Conservation (phyloP, 768 basidiomycete genomes). For the Boletus huronensis region DNA sequence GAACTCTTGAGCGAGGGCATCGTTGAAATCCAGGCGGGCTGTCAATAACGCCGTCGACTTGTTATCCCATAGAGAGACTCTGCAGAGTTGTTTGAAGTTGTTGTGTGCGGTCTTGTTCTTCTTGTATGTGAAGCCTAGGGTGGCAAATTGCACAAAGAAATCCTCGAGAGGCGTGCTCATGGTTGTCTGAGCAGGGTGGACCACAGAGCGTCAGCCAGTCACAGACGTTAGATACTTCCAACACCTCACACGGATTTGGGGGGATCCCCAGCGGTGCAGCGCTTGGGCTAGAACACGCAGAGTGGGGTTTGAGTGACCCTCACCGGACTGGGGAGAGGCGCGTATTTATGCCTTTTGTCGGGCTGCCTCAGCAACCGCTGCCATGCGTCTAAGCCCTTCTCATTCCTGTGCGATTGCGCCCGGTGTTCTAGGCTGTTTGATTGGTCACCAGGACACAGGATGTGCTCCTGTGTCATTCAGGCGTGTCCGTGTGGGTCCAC, state of each 20-base stretch:
- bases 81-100: conserved; percentile 21
- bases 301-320: background rate
- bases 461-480: background rate
- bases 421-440: background rate
- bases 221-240: too few species aligned
- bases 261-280: background rate
- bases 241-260: background rate
- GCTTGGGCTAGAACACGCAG: background rate
- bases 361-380: background rate
- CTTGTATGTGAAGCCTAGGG: conserved; percentile 14
- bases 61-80: background rate
- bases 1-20: conserved; percentile 25
- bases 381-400: background rate
- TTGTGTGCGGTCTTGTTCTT: conserved; percentile 9
- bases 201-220: background rate
- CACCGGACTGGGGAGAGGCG: too few species aligned
- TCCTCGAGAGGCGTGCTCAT: conserved; percentile 20
- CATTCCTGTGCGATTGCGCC: conserved; percentile 10
- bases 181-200: background rate
- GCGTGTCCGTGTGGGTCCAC: background rate
- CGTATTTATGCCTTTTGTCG: conserved; percentile 2
- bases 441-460: background rate
- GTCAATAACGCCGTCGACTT: background rate
- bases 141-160: conserved; percentile 24
- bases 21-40: conserved; percentile 8